Evolutionary conservation across 257 asterid species (phyloP).

Genomic region (Henckelia pumila): DNA sequence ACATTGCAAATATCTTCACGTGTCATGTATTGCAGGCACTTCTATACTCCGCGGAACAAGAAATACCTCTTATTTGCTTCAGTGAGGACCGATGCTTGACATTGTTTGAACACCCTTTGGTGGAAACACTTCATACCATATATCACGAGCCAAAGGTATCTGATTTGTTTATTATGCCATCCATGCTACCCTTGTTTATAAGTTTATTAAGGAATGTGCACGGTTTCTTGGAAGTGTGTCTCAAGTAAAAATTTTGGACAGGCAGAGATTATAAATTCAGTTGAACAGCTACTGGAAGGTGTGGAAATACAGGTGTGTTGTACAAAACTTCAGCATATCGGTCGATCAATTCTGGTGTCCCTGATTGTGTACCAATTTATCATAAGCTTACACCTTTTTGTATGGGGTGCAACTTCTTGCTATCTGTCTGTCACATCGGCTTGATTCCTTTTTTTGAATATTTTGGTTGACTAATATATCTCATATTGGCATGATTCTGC

Average conservation of each 20-base stretch:
- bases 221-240: constrained; percentile 23
- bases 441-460: neutral
- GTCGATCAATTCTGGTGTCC: too few species aligned
- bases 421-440: too few species aligned
- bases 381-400: neutral
- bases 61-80: constrained; percentile 84
- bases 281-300: constrained; percentile 68
- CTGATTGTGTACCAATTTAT: neutral
- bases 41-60: constrained; percentile 68
- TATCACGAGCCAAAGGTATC: constrained; percentile 94
- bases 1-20: constrained; percentile 1
- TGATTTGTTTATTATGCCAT: constrained; percentile 13
- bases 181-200: constrained; percentile 13
- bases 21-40: constrained; percentile 58
- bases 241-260: constrained; percentile 37
- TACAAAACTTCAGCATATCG: neutral
- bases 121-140: constrained; percentile 80
- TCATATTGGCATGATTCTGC: constrained; percentile 23
- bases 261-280: constrained; percentile 92
- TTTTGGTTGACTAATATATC: neutral
- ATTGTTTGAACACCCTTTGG: constrained; percentile 86
- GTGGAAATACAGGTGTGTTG: constrained; percentile 73
- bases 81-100: constrained; percentile 76
- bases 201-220: constrained; percentile 18
- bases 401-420: too few species aligned